phyloP scores from a whole-genome alignment of 345 rosid genomes.

The Physaria fendleri region DNA sequence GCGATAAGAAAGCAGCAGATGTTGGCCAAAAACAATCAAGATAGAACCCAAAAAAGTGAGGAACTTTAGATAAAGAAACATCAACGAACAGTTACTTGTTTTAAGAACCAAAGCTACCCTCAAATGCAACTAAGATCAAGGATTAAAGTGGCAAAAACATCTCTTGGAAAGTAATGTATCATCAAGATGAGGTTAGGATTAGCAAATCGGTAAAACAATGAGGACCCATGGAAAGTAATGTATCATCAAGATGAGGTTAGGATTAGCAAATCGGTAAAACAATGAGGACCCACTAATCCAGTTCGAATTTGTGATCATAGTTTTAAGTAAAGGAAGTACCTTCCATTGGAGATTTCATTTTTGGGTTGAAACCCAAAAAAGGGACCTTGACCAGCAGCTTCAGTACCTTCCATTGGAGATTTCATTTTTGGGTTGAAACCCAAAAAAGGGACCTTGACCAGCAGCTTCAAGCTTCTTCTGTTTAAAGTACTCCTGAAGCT shows the following conservation, averaged over 20 bases:
- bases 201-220: neutral
- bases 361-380: slow-evolving; percentile 81
- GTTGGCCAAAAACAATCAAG: neutral
- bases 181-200: neutral
- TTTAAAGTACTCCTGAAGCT: slow-evolving; percentile 83
- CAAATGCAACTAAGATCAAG: neutral
- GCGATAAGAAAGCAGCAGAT: too few species aligned
- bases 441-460: slow-evolving; percentile 85
- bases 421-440: slow-evolving; percentile 81
- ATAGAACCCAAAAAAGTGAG: neutral
- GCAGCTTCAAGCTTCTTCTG: slow-evolving; percentile 83
- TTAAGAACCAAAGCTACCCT: neutral
- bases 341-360: slow-evolving; percentile 90
- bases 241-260: too few species aligned
- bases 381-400: slow-evolving; percentile 76
- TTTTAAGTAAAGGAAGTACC: slow-evolving; percentile 31
- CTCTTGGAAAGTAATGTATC: neutral
- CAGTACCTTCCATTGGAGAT: slow-evolving; percentile 83
- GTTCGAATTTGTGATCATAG: neutral
- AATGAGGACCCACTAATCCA: neutral
- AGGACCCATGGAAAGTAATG: too few species aligned
- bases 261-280: neutral
- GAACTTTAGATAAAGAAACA: neutral
- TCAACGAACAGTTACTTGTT: neutral
- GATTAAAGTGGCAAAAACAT: neutral